Base-by-base conservation (phyloP, 2,329 filamentous ascomycete species). In the Penicillium oxalicum region DNA sequence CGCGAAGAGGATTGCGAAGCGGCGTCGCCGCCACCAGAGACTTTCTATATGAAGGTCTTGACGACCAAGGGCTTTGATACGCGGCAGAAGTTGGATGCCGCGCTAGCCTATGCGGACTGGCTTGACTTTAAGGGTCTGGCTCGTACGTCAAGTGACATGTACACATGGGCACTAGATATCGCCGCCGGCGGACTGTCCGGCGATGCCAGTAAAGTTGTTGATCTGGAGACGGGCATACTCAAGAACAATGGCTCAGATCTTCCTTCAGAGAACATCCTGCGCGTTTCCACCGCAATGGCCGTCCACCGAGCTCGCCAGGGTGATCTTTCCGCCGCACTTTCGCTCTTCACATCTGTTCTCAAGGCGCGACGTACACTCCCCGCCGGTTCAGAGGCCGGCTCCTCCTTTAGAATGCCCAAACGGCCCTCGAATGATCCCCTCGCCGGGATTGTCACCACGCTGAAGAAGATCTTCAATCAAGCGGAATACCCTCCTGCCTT, bases 321-420 rank as follows among this genome's bases (percentile, higher is more conserved):
- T 13, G 79, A 90, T 56, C 64, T 89, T 13, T 69, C 80, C 5
- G 70, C 77, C 4, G 88, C 91, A 1, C 78, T 97, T 1, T 88
- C 91, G 2, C 87, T 95, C 44, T 86, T 95, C 61, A 77, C 95
- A 36, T 95, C 90, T 27, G 75, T 95, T 39, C 82, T 97, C 9
- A 83, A 88, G 55, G 87, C 89, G 7, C 83, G 89, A 25, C 83
- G 87, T 18, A 68, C 68, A 36, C 68, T 83, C 60, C 62, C 83
- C 72, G 40, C 77, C 0, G 53, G 55, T 36, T 54, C 43, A 26
- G 48, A 66, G 3, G 53, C 58, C 18, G 49, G 63, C 1, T 49
- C 66, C 9, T 61, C 59, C 18, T 57, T 62, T 9, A 48, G 67
- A 5, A 36, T 53, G 5, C 40, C 52, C 9, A 54, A 49, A 42